Conservation (phyloP, 805 yeast genomes). For the Spencermartinsiella europaea region DNA sequence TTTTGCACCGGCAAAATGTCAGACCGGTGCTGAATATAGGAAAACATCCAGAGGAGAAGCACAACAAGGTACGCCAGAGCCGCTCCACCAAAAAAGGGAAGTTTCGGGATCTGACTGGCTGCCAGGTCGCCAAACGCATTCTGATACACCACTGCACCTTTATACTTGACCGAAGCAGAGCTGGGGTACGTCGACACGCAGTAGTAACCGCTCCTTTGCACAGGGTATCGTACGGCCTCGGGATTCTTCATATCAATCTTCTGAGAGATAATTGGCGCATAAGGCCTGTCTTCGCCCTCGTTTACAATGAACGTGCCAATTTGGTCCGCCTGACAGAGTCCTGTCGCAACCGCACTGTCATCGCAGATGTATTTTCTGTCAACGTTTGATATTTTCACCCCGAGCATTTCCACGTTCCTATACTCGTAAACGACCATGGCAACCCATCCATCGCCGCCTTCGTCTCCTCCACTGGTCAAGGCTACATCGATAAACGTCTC, state of each 20-base stretch:
- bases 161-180: conserved; percentile 40
- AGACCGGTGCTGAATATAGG: conserved; percentile 76
- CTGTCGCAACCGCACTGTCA: conserved; percentile 51
- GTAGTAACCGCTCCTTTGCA: conserved; percentile 80
- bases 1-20: conserved; percentile 87
- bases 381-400: conserved; percentile 45
- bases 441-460: conserved; percentile 37
- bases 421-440: conserved; percentile 80
- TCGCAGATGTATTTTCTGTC: conserved; percentile 52
- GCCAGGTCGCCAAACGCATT: conserved; percentile 88
- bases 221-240: conserved; percentile 56
- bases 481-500: conserved; percentile 54
- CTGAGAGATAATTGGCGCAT: conserved; percentile 53
- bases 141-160: conserved; percentile 73
- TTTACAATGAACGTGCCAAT: conserved; percentile 61
- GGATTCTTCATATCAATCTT: conserved; percentile 53
- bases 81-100: conserved; percentile 81
- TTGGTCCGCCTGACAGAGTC: conserved; percentile 50
- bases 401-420: conserved; percentile 66
- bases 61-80: conserved; percentile 80
- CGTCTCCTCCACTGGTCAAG: conserved; percentile 27
- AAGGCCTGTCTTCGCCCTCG: conserved; percentile 19
- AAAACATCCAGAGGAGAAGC: conserved; percentile 77
- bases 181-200: conserved; percentile 68
- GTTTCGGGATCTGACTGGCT: conserved; percentile 86